Base-by-base conservation (phyloP, 1,284 basidiomycete species). In the Clitocybe nebularis region DNA sequence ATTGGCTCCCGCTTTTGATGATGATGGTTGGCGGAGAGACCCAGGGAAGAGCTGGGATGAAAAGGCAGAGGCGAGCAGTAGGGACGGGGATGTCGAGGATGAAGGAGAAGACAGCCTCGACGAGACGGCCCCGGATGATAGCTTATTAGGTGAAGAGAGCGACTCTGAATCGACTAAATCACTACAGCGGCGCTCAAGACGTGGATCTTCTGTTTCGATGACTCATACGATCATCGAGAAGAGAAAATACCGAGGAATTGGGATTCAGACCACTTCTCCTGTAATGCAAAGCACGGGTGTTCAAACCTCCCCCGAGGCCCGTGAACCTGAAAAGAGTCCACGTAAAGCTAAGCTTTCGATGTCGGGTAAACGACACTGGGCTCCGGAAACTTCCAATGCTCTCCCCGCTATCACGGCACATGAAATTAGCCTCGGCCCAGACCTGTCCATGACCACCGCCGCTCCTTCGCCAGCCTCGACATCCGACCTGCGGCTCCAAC, bases 21-120 rank as follows among this genome's bases (percentile, higher is more conserved):
- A 67, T 25, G 67, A 68, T 37, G 65, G 59, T 5, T 71, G 67
- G 58, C 60, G 66, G 30, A 68, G 61, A 47, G 63, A 60, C 41
- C 60, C 59, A 61, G 63, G 58, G 55, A 74, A 63, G 46, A 72
- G 59, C 42, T 72, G 74, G 67, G 75, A 77, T 46, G 75, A 80
- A 23, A 65, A 63, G 46, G 64, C 66, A 24, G 86, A 88, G 49
- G 79, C 73, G 10, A 80, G 75, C 51, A 88, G 85, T 54, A 77
- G 80, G 48, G 89, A 91, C 57, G 89, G 83, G 1, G 88, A 92
- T 54, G 81, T 87, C 45, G 89, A 90, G 54, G 88, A 87, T 46
- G 86, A 89, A 45, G 79, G 78, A n/a, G 81, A 84, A 35, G 81
- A 72, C 26, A 81, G 71, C 23, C 70, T 65, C 41, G 69, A 67